phyloP scores from a whole-genome alignment of 345 rosid species.

The Aegle marmelos region DNA sequence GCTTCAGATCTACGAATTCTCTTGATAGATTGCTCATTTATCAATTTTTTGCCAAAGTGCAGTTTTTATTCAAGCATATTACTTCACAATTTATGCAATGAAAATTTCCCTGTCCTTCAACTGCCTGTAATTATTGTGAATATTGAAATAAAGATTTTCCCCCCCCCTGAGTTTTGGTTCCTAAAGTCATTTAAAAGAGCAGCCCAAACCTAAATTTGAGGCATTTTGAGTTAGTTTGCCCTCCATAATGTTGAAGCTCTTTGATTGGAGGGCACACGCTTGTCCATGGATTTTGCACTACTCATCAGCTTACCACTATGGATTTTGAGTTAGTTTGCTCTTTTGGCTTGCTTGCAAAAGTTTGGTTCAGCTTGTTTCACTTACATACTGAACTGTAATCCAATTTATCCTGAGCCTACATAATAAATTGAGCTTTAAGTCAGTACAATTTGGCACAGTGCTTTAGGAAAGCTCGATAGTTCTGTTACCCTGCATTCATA shows the following conservation, averaged over 20 bases:
- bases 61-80: not conserved
- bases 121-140: conserved; percentile 2
- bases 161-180: not conserved
- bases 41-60: not conserved
- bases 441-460: not conserved
- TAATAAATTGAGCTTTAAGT: not conserved
- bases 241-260: not conserved
- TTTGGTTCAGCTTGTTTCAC: not conserved
- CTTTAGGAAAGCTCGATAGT: not conserved
- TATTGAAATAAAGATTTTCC: not conserved
- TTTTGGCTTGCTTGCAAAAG: not conserved
- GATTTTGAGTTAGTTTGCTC: not conserved
- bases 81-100: not conserved
- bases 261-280: not conserved
- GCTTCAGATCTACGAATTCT: not conserved
- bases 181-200: not conserved
- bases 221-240: not conserved
- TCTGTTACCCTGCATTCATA: not conserved
- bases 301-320: not conserved
- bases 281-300: not conserved
- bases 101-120: not conserved
- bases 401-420: not conserved
- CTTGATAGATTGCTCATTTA: not conserved
- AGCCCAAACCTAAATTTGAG: not conserved
- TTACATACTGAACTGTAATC: not conserved